Evolutionary conservation across 345 rosid genomes (phyloP), one percentile per base, ranked within the genome.

Genomic region (Conringia planisiliqua): DNA sequence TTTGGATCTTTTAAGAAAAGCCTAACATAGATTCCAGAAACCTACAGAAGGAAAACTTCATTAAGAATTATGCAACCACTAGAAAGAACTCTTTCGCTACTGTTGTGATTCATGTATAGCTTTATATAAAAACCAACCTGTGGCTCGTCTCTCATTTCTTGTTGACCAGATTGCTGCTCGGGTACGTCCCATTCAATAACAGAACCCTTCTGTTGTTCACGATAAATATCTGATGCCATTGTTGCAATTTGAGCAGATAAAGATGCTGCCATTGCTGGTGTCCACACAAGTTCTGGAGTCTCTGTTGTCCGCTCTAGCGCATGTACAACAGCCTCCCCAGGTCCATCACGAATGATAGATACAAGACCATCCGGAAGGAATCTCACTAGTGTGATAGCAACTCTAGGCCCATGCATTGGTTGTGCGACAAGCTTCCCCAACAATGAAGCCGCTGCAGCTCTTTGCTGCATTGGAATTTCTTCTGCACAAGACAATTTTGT

Each of bases 341-440:
- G 99, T 39, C 99, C 99, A 82, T 95, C 99, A 83, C 96, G 88
- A 58, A 95, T 89, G 54, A 92, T 81, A 35, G 98, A 92, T 81
- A 92, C 89, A 71, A 95, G 83, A 75, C 99, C 99, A 72, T 95
- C 99, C 0, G 99, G 99, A 72, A 95, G 87, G 83, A 95, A 95
- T 82, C 98, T 90, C 70, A 92, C 98, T 46, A 95, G 84, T 61
- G 99, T 90, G 79, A 90, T 95, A 58, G 94, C 91, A 76, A 95
- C 99, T 83, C 99, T 93, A 76, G 99, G 99, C 64, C 99, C 99
- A 80, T 95, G 99, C 99, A 95, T 92, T 47, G 99, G 97, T 82
- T 95, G 99, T 33, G 86, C 96, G 71, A 95, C 83, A 80, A 95
- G 99, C 89, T 89, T 95, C 65, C 98, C 98, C 84, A 95, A 74